phyloP scores from a whole-genome alignment of 306 rosid species.

The Betula pendula region DNA sequence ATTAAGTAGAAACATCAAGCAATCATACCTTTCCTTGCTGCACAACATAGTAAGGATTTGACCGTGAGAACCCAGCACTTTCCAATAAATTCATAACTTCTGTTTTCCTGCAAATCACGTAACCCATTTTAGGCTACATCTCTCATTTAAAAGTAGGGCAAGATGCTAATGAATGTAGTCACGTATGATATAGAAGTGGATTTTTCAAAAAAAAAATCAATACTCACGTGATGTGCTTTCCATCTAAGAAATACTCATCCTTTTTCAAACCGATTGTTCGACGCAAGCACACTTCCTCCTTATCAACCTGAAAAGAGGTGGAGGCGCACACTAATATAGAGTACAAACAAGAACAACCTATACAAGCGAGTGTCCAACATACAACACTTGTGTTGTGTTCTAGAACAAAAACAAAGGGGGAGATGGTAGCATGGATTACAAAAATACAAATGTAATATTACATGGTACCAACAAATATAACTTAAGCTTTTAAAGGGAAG shows the following conservation, averaged over 20 bases:
- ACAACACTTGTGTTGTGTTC: not conserved
- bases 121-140: not conserved
- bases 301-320: conserved; percentile 71
- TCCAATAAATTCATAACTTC: conserved; percentile 99
- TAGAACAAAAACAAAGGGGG: not conserved
- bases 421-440: not conserved
- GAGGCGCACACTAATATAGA: conserved; percentile 15
- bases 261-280: conserved; percentile 84
- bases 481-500: not conserved
- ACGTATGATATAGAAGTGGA: not conserved
- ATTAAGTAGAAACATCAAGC: conserved; percentile 20
- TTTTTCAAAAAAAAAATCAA: conserved; percentile 1
- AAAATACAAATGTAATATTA: not conserved
- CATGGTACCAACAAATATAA: not conserved
- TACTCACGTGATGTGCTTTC: conserved; percentile 96
- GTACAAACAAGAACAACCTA: conserved; percentile 7
- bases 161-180: not conserved
- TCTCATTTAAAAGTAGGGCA: conserved; percentile 11
- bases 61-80: conserved; percentile 99
- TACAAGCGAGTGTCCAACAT: conserved; percentile 14
- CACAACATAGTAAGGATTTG: conserved; percentile 98
- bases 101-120: conserved; percentile 64
- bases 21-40: conserved; percentile 93
- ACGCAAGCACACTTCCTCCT: conserved; percentile 96
- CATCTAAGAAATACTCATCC: conserved; percentile 94